These are phyloP conservation scores for Sparassis latifolia DNA, from an alignment of 1,284 basidiomycete genomes.

Conservation along the genomic window DNA sequence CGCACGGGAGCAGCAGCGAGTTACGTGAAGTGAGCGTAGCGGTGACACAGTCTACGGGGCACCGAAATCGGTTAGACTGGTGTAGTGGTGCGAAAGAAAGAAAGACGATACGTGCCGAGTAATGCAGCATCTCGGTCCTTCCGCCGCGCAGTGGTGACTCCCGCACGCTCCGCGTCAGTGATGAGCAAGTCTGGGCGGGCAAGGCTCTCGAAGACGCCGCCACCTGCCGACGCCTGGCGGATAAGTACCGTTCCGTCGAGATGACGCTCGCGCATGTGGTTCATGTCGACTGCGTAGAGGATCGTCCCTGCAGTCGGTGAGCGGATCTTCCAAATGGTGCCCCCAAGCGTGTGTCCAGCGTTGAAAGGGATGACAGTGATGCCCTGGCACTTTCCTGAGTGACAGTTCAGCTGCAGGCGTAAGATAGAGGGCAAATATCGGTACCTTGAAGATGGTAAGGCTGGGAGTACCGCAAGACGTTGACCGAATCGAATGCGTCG, in stretches of 20 bases:
- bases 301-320: slow-evolving; percentile 95
- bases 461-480: slow-evolving; percentile 91
- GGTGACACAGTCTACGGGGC: slow-evolving; percentile 70
- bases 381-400: slow-evolving; percentile 78
- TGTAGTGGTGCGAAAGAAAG: neutral
- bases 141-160: slow-evolving; percentile 78
- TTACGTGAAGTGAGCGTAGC: slow-evolving; percentile 72
- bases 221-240: slow-evolving; percentile 47
- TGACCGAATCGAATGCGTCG: slow-evolving; percentile 90
- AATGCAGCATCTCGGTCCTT: slow-evolving; percentile 90
- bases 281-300: slow-evolving; percentile 93
- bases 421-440: slow-evolving; percentile 12
- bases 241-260: slow-evolving; percentile 90
- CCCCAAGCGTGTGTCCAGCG: slow-evolving; percentile 93
- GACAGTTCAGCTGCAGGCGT: neutral
- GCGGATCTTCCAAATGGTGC: slow-evolving; percentile 97
- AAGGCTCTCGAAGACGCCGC: slow-evolving; percentile 82
- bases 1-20: slow-evolving; percentile 87
- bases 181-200: slow-evolving; percentile 89
- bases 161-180: slow-evolving; percentile 84
- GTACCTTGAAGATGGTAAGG: slow-evolving; percentile 91
- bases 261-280: slow-evolving; percentile 95
- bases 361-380: slow-evolving; percentile 95
- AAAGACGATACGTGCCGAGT: slow-evolving; percentile 53
- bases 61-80: neutral